Evolutionary conservation across 2,329 filamentous ascomycete genomes (phyloP), one percentile per base, ranked within the genome.

Genomic region (Fusarium decemcellulare): DNA sequence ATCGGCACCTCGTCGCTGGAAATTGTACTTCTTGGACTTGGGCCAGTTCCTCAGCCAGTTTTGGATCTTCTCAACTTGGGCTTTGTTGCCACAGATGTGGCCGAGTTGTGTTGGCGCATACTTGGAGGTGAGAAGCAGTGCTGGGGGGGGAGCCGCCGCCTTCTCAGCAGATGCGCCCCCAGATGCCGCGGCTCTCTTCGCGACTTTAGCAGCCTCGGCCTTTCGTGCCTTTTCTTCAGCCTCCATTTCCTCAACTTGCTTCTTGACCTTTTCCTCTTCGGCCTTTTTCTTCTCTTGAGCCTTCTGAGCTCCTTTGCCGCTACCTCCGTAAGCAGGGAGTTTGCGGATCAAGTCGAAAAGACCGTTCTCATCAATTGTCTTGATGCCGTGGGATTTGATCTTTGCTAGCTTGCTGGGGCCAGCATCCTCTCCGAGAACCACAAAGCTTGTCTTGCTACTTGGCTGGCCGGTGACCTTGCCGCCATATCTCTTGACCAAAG

Each of bases 81-180:
- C 86, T 80, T 98, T 98, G 82, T 99, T 99, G 68, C 96, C 96
- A 78, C 95, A 98, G 50, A 99, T 97, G 77, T 98, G 95, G 61
- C 83, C 92, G 44, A 97, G 85, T 58, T 92, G 88, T 2, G 92
- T 93, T 3, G 96, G 96, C 0, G 96, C 96, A 80, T 99, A 98
- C 75, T 98, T 98, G 46, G 92, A 93, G 2, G 96, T 99, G 92
- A 96, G 97, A 2, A 99, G 85, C 71, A 93, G 90, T 63, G 89
- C 87, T 56, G 90, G 85, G 39, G 85, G 78, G 57, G 81, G 78
- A 15, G 81, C 71, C 32, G 85, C 74, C 72, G 88, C 86, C 40
- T 74, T 70, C 8, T 71, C 55, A 23, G 71, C 61, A 6, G 70
- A 61, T 16, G 71, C 62, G 9, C 71, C 71, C 48, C 74, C 72